Evolutionary conservation across 2,329 filamentous ascomycete genomes (phyloP).

Genomic region (Tolypocladium ophioglossoides): DNA sequence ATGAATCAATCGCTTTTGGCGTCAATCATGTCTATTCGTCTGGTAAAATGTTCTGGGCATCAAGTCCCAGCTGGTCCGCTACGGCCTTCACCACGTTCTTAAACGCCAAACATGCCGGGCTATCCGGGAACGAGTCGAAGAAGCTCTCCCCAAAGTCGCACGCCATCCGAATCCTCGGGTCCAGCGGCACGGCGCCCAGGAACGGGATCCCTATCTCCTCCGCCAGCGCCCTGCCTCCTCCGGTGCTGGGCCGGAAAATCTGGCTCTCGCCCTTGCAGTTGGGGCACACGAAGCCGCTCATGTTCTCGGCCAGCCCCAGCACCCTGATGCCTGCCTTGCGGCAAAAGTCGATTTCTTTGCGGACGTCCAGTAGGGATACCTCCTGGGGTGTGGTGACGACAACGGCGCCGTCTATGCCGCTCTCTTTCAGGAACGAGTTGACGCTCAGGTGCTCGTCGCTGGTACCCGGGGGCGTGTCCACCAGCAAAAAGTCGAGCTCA

Average conservation of each 20-base stretch:
- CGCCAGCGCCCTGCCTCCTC: slow-evolving; percentile 70
- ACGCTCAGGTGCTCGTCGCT: slow-evolving; percentile 93
- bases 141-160: slow-evolving; percentile 98
- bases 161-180: slow-evolving; percentile 89
- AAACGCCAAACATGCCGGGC: slow-evolving; percentile 77
- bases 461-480: slow-evolving; percentile 93
- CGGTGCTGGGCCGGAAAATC: slow-evolving; percentile 87
- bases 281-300: slow-evolving; percentile 94
- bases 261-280: slow-evolving; percentile 74
- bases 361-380: slow-evolving; percentile 79
- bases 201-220: slow-evolving; percentile 83
- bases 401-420: slow-evolving; percentile 86
- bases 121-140: slow-evolving; percentile 87
- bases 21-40: slow-evolving; percentile 19
- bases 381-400: slow-evolving; percentile 94
- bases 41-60: slow-evolving; percentile 42
- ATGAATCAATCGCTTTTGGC: background rate
- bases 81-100: slow-evolving; percentile 69
- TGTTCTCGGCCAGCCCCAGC: slow-evolving; percentile 90
- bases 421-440: slow-evolving; percentile 82
- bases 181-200: slow-evolving; percentile 79
- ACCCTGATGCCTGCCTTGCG: slow-evolving; percentile 84
- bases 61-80: slow-evolving; percentile 52
- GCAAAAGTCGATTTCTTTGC: slow-evolving; percentile 98
- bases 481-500: slow-evolving; percentile 81